These are phyloP conservation scores for Patellaria atrata DNA, from an alignment of 495 filamentous ascomycete species.

Conservation along the genomic window DNA sequence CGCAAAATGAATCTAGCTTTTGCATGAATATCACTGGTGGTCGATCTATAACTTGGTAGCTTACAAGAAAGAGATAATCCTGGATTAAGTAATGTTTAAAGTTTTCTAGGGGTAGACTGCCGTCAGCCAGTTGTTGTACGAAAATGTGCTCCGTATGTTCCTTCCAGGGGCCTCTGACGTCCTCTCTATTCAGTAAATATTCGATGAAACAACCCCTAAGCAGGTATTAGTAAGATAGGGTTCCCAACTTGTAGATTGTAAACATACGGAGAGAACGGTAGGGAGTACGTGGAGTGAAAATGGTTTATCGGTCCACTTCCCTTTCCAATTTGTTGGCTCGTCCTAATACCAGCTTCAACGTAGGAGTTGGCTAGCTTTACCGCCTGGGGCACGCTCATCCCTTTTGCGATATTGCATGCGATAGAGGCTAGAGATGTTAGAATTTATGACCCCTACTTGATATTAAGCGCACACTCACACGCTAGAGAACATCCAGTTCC, in stretches of 20 bases:
- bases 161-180: conserved; percentile 57
- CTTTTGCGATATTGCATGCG: conserved; percentile 65
- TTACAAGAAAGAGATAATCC: conserved; percentile 76
- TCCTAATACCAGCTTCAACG: conserved; percentile 70
- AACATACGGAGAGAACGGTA: conserved; percentile 73
- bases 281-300: conserved; percentile 67
- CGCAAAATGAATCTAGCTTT: conserved; percentile 60
- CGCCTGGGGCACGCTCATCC: conserved; percentile 41
- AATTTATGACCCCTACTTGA: background rate
- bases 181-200: conserved; percentile 60
- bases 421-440: conserved; percentile 49
- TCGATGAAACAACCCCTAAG: conserved; percentile 67
- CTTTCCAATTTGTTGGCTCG: conserved; percentile 55
- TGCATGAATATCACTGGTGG: background rate
- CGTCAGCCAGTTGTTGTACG: conserved; percentile 58
- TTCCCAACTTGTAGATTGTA: background rate
- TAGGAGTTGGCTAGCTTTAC: conserved; percentile 62
- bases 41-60: conserved; percentile 5
- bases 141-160: conserved; percentile 68
- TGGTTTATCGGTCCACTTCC: conserved; percentile 89
- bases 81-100: conserved; percentile 83
- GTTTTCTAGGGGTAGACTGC: conserved; percentile 50
- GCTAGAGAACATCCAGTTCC: conserved; percentile 93
- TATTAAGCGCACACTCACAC: conserved; percentile 35
- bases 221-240: conserved; percentile 1